phyloP scores from a whole-genome alignment of 192 early-diverging fungal species.

The Entrophospora sp. region DNA sequence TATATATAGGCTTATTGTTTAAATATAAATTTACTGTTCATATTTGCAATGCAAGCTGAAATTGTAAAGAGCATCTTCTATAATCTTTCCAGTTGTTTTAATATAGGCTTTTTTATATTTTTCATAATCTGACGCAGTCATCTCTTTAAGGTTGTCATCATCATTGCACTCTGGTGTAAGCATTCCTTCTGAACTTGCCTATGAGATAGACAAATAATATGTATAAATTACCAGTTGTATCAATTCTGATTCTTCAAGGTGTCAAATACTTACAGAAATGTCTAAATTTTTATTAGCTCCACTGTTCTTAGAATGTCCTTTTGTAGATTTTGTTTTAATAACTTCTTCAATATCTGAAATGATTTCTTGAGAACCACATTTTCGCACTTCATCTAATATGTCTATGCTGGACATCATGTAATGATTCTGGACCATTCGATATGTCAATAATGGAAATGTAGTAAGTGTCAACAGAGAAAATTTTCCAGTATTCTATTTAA shows the following conservation, averaged over 20 bases:
- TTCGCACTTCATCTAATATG: too few species aligned
- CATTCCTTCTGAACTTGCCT: neutral
- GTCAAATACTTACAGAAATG: conserved; percentile 10
- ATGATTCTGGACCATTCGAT: neutral
- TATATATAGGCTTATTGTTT: neutral
- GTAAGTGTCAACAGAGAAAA: neutral
- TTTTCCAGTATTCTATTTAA: neutral
- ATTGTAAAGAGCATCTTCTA: conserved; percentile 12
- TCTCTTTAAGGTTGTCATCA: neutral
- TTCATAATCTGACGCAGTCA: neutral
- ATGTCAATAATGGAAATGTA: neutral
- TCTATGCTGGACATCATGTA: neutral
- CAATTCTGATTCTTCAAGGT: neutral
- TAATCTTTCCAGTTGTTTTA: conserved; percentile 12
- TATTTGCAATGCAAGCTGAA: conserved; percentile 6
- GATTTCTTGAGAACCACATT: too few species aligned
- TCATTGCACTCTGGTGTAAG: neutral
- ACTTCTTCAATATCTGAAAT: too few species aligned
- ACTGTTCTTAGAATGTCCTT: too few species aligned
- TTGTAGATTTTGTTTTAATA: too few species aligned
- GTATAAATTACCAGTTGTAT: conserved; percentile 10
- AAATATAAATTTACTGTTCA: conserved; percentile 10
- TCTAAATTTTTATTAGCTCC: neutral
- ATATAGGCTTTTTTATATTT: conserved; percentile 15
- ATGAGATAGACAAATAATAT: too few species aligned